These are phyloP conservation scores for Monilinia fructicola DNA, from an alignment of 2,329 filamentous ascomycete species.

Conservation along the genomic window DNA sequence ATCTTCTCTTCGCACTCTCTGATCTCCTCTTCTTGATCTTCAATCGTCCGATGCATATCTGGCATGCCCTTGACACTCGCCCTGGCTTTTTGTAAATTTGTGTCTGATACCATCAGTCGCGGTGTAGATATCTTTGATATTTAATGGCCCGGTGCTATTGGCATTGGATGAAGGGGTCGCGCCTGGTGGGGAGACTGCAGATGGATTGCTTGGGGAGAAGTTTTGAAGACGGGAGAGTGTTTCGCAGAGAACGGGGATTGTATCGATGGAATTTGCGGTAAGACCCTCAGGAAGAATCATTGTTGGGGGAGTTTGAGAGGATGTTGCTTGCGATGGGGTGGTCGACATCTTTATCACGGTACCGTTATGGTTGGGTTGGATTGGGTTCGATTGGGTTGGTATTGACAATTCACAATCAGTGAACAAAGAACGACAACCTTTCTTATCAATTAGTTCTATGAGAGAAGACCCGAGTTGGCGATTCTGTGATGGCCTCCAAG, in stretches of 20 bases:
- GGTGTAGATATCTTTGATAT: slow-evolving; percentile 71
- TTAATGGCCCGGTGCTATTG: slow-evolving; percentile 33
- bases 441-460: slow-evolving; percentile 3
- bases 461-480: slow-evolving; percentile 16
- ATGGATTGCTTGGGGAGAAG: slow-evolving; percentile 43
- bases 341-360: slow-evolving; percentile 29
- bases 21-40: slow-evolving; percentile 73
- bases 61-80: slow-evolving; percentile 64
- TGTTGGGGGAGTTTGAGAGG: slow-evolving; percentile 41
- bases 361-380: too few species aligned
- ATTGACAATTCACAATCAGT: not conserved
- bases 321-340: slow-evolving; percentile 27
- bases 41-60: slow-evolving; percentile 65
- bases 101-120: slow-evolving; percentile 79
- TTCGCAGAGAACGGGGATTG: slow-evolving; percentile 76
- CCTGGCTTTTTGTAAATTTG: slow-evolving; percentile 80
- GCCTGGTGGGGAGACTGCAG: slow-evolving; percentile 36
- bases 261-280: slow-evolving; percentile 79
- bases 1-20: slow-evolving; percentile 63
- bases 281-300: slow-evolving; percentile 57
- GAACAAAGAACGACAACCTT: slow-evolving; percentile 18
- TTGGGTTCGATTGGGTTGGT: too few species aligned
- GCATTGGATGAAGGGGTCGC: slow-evolving; percentile 43
- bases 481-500: not conserved
- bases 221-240: slow-evolving; percentile 72